phyloP scores from a whole-genome alignment of 805 yeast species.

The Barnettozyma pratensis region DNA sequence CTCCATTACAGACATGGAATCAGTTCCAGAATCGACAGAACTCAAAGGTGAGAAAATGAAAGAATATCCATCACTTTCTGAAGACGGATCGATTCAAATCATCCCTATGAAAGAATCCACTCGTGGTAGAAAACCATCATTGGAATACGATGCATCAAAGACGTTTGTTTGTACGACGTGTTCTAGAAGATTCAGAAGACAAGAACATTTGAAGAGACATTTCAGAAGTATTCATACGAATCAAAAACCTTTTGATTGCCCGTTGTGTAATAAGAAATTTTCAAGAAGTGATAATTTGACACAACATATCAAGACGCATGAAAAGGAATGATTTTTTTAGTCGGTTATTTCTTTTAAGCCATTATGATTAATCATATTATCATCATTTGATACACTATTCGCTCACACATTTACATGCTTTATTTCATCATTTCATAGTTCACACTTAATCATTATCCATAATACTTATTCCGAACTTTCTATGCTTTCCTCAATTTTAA shows the following conservation, averaged over 20 bases:
- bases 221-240: slow-evolving; percentile 67
- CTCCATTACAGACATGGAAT: too few species aligned
- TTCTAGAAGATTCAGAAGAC: slow-evolving; percentile 62
- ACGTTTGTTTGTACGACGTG: slow-evolving; percentile 62
- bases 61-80: slow-evolving; percentile 8
- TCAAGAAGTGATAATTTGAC: slow-evolving; percentile 62
- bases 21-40: too few species aligned
- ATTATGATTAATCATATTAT: too few species aligned
- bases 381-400: too few species aligned
- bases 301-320: slow-evolving; percentile 61
- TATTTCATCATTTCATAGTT: too few species aligned
- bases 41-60: slow-evolving; percentile 2
- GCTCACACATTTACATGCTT: too few species aligned
- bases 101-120: slow-evolving; percentile 31
- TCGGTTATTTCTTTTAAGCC: background rate
- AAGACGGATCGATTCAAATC: slow-evolving; percentile 9
- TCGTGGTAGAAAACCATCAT: slow-evolving; percentile 62
- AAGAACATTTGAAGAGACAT: slow-evolving; percentile 74
- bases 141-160: slow-evolving; percentile 50
- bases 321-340: background rate
- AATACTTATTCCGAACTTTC: too few species aligned
- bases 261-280: slow-evolving; percentile 56
- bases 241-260: slow-evolving; percentile 65
- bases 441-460: too few species aligned
- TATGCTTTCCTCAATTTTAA: too few species aligned